phyloP scores from a whole-genome alignment of 2,329 filamentous ascomycete species.

The Fusarium xylarioides region DNA sequence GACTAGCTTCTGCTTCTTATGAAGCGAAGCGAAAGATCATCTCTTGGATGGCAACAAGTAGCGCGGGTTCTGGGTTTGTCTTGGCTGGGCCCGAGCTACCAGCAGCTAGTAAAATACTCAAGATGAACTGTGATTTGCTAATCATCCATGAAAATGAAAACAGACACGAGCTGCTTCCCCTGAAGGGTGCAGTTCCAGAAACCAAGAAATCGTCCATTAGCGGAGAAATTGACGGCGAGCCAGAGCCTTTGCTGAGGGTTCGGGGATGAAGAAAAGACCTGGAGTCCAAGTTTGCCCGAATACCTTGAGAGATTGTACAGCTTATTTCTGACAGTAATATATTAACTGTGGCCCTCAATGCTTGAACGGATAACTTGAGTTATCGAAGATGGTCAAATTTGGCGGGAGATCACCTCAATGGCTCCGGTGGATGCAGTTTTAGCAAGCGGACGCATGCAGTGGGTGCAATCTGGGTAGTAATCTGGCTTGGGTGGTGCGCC shows the following conservation, averaged over 20 bases:
- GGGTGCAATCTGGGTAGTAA: conserved; percentile 32
- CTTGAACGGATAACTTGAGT: background rate
- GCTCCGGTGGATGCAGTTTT: conserved; percentile 29
- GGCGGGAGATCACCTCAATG: conserved; percentile 39
- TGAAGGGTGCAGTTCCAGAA: conserved; percentile 4
- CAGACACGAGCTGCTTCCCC: conserved; percentile 15
- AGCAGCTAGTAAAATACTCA: conserved; percentile 26
- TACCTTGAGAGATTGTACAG: background rate
- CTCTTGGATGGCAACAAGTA: conserved; percentile 22
- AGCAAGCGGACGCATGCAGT: conserved; percentile 28
- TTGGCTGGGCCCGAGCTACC: conserved; percentile 33
- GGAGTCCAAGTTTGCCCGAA: background rate
- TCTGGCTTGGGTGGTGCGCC: conserved; percentile 35
- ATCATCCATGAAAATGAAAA: background rate
- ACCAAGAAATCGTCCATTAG: background rate
- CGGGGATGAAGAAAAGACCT: background rate
- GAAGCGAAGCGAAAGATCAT: conserved; percentile 24
- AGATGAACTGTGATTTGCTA: conserved; percentile 27
- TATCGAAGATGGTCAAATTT: conserved; percentile 26
- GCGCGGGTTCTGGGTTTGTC: conserved; percentile 18
- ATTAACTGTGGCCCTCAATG: background rate
- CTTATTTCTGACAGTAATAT: background rate
- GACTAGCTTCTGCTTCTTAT: conserved; percentile 16
- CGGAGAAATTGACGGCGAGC: background rate
- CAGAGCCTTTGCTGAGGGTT: background rate